Percentiles rank a stretch among this genome's conserved stretches.
phyloP scores from a whole-genome alignment of 2,329 filamentous ascomycete species.

The Xylariaceae sp. region DNA sequence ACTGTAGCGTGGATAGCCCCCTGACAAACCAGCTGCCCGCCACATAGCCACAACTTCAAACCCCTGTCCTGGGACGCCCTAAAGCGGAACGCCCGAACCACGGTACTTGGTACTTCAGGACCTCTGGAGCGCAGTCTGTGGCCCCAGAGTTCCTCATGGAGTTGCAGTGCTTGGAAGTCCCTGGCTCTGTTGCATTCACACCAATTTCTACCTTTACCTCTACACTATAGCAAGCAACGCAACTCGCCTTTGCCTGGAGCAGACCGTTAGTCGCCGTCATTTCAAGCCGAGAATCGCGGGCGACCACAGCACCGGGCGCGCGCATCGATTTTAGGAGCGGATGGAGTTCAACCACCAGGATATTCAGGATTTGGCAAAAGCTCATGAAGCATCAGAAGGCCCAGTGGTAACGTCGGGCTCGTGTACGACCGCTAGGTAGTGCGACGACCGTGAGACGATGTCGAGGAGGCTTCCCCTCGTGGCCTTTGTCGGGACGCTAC shows the following conservation, averaged over 20 bases:
- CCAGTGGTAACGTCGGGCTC: slow-evolving; percentile 39
- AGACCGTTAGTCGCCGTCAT: slow-evolving; percentile 5
- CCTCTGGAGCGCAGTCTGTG: slow-evolving; percentile 24
- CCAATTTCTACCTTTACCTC: slow-evolving; percentile 17
- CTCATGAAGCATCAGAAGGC: slow-evolving; percentile 39
- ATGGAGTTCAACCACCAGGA: slow-evolving; percentile 30
- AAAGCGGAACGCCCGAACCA: slow-evolving; percentile 29
- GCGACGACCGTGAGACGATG: slow-evolving; percentile 38
- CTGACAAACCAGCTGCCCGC: slow-evolving; percentile 8
- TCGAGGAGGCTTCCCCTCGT: slow-evolving; percentile 34
- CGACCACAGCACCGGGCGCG: neutral
- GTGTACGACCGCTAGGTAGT: slow-evolving; percentile 37
- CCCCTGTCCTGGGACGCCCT: slow-evolving; percentile 17
- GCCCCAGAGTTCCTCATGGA: slow-evolving; percentile 20
- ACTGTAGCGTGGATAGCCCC: neutral
- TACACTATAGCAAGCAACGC: slow-evolving; percentile 3
- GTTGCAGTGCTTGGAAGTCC: slow-evolving; percentile 12
- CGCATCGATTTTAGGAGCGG: slow-evolving; percentile 25
- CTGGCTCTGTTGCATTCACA: slow-evolving; percentile 3
- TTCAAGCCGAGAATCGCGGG: neutral
- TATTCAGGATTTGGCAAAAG: slow-evolving; percentile 27
- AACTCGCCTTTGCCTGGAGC: slow-evolving; percentile 12
- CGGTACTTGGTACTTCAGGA: slow-evolving; percentile 23
- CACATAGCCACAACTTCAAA: slow-evolving; percentile 20
- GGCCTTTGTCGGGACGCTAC: slow-evolving; percentile 35